phyloP scores from a whole-genome alignment of 2,329 filamentous ascomycete species.

The Boeremia exigua region DNA sequence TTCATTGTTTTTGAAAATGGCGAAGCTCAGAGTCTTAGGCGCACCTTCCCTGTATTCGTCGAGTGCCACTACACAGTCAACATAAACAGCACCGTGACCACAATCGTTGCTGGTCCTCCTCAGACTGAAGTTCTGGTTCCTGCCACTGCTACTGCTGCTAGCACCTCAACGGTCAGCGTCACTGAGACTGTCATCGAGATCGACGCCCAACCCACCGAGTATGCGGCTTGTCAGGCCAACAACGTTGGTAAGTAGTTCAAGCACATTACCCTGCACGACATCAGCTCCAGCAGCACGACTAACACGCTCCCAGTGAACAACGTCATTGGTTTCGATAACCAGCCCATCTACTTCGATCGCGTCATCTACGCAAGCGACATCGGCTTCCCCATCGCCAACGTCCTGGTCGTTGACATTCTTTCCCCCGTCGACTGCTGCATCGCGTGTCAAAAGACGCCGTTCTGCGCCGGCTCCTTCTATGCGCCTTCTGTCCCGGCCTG shows the following conservation, averaged over 20 bases:
- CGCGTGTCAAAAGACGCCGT: conserved; percentile 32
- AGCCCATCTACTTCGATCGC: conserved; percentile 28
- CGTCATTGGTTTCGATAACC: conserved; percentile 21
- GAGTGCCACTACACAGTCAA: conserved; percentile 25
- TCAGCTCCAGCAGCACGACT: background rate
- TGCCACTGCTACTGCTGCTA: conserved; percentile 19
- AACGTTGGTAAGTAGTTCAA: conserved; percentile 31
- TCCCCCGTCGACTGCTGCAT: conserved; percentile 29
- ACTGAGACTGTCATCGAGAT: conserved; percentile 24
- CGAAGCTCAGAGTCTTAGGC: conserved; percentile 13
- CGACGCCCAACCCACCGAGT: conserved; percentile 23
- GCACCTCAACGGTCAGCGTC: conserved; percentile 23
- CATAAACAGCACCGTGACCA: conserved; percentile 22
- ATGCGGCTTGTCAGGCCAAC: conserved; percentile 30
- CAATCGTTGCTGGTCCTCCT: conserved; percentile 18
- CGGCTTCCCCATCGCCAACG: conserved; percentile 33
- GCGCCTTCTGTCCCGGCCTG: conserved; percentile 26
- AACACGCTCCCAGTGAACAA: conserved; percentile 22
- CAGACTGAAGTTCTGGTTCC: conserved; percentile 19
- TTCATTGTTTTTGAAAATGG: conserved; percentile 25
- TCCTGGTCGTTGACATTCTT: conserved; percentile 22
- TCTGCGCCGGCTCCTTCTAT: conserved; percentile 36
- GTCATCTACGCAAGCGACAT: conserved; percentile 24
- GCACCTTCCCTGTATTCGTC: conserved; percentile 22
- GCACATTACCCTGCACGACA: background rate